Percentiles rank a stretch among this genome's conserved stretches.
phyloP scores from a whole-genome alignment of 2,329 filamentous ascomycete genomes.

The Aspergillus jensenii region DNA sequence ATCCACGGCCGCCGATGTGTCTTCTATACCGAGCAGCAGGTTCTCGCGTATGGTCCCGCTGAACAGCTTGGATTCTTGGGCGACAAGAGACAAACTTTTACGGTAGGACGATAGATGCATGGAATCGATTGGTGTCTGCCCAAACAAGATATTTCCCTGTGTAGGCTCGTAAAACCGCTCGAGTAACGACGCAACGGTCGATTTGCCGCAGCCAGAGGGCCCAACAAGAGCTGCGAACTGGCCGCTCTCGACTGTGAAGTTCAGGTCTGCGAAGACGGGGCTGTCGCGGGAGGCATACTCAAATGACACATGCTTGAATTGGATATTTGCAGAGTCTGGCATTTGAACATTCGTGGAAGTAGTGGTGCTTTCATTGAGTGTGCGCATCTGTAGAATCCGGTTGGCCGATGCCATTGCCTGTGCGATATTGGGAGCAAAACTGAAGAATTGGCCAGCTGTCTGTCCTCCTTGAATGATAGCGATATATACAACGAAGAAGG shows the following conservation, averaged over 20 bases:
- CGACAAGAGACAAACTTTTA: constrained; percentile 32
- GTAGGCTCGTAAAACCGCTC: constrained; percentile 68
- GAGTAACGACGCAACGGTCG: constrained; percentile 62
- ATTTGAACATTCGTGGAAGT: not conserved
- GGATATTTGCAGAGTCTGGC: constrained; percentile 12
- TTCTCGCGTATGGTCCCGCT: constrained; percentile 50
- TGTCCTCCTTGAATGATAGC: constrained; percentile 68
- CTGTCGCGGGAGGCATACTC: constrained; percentile 35
- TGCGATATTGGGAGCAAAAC: constrained; percentile 20
- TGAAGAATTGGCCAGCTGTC: constrained; percentile 65
- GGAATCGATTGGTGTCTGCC: constrained; percentile 29
- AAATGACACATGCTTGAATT: constrained; percentile 36
- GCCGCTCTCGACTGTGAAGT: constrained; percentile 33
- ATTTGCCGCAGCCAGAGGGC: constrained; percentile 60
- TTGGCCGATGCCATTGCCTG: constrained; percentile 32
- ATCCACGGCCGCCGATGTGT: constrained; percentile 28
- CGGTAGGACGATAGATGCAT: constrained; percentile 33
- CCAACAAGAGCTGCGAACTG: constrained; percentile 59
- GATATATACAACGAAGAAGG: constrained; percentile 63
- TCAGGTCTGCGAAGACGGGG: constrained; percentile 31
- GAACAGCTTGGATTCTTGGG: constrained; percentile 48
- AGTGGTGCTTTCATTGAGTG: not conserved
- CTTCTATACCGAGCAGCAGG: constrained; percentile 44
- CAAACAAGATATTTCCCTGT: constrained; percentile 43
- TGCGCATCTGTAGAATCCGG: constrained; percentile 34